Percentiles rank a stretch among this genome's conserved stretches.
Evolutionary conservation across 140 eudicot species (phyloP).

Genomic region (Senecio squalidus): DNA sequence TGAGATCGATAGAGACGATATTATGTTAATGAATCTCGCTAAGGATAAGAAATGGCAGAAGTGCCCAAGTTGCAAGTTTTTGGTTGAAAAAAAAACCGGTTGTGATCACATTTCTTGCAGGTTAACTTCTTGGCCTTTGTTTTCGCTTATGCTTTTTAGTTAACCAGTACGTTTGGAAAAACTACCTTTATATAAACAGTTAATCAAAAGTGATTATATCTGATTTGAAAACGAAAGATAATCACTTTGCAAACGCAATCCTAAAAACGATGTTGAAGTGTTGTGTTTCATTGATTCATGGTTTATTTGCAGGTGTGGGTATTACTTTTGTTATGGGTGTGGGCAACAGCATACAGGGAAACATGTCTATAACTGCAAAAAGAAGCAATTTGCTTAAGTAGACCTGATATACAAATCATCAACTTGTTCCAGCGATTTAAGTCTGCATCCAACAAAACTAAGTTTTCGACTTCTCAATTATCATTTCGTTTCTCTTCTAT

Average conservation of each 20-base stretch:
- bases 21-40: conserved; percentile 31
- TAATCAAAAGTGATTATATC: no score
- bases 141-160: not conserved
- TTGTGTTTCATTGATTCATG: not conserved
- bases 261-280: no score
- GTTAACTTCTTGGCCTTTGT: conserved; percentile 18
- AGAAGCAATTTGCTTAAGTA: no score
- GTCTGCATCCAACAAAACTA: no score
- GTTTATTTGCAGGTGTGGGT: conserved; percentile 16
- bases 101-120: conserved; percentile 42
- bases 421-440: no score
- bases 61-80: conserved; percentile 37
- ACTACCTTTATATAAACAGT: not conserved
- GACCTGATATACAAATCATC: no score
- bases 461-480: no score
- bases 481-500: no score
- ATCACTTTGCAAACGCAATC: not conserved
- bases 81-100: conserved; percentile 39
- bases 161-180: no score
- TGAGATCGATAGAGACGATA: conserved; percentile 22
- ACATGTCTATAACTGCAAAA: no score
- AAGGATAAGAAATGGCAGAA: conserved; percentile 35
- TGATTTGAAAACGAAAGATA: not conserved
- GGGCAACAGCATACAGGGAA: not conserved
- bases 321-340: conserved; percentile 16